Conservation (phyloP, 2,329 filamentous ascomycete species). For the Samsoniella hepiali region DNA sequence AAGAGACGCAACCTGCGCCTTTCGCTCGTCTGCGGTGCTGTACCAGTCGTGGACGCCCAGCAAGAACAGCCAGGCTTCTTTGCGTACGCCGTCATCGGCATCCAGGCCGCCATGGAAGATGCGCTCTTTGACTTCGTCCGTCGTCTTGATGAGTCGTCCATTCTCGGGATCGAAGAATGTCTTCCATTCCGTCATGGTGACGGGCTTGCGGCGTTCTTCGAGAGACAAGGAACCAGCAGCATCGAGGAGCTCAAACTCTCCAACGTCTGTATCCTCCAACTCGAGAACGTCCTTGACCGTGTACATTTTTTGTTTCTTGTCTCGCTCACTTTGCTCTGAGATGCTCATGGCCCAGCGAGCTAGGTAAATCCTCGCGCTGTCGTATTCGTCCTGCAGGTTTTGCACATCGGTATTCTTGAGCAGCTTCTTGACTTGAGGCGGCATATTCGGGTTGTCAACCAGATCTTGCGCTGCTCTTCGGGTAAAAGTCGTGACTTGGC, state of each 20-base stretch:
- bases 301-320: constrained; percentile 84
- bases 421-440: constrained; percentile 79
- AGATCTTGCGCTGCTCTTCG: constrained; percentile 87
- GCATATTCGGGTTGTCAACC: constrained; percentile 84
- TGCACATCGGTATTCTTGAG: constrained; percentile 92
- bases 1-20: constrained; percentile 76
- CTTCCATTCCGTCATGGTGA: constrained; percentile 87
- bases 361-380: constrained; percentile 90
- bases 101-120: constrained; percentile 93
- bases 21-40: constrained; percentile 80
- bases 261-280: constrained; percentile 90
- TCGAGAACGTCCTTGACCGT: constrained; percentile 89
- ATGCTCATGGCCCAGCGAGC: constrained; percentile 99
- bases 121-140: constrained; percentile 94
- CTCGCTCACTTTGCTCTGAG: constrained; percentile 90
- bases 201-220: constrained; percentile 70
- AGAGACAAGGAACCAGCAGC: constrained; percentile 70
- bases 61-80: constrained; percentile 94
- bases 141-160: constrained; percentile 73
- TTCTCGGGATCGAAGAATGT: constrained; percentile 75
- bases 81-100: constrained; percentile 84
- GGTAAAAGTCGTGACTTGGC: constrained; percentile 95
- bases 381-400: constrained; percentile 93
- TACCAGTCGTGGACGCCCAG: constrained; percentile 93
- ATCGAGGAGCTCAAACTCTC: constrained; percentile 92